Evolutionary conservation across 768 basidiomycete genomes (phyloP).

Genomic region (Leucosporidium yakuticum): DNA sequence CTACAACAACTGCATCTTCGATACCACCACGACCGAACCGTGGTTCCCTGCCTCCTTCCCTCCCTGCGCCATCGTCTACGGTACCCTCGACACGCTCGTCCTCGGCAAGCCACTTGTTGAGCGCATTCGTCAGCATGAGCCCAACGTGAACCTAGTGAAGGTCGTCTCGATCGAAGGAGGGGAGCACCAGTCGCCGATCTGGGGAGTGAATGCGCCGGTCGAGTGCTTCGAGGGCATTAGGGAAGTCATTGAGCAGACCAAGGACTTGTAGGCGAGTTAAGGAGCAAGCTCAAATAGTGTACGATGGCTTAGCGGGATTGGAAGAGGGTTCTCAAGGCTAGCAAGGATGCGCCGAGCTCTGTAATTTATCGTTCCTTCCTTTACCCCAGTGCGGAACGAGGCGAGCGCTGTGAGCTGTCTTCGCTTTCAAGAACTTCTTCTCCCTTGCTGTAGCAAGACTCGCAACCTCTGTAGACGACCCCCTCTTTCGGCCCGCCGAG

Average conservation of each 20-base stretch:
- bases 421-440: too few relatives aligned
- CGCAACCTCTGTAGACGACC: too few relatives aligned
- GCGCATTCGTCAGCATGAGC: slow-evolving; percentile 17
- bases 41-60: slow-evolving; percentile 30
- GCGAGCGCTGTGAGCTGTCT: too few relatives aligned
- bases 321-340: too few relatives aligned
- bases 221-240: slow-evolving; percentile 21
- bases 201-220: slow-evolving; percentile 19
- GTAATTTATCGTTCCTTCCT: too few relatives aligned
- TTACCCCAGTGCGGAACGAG: too few relatives aligned
- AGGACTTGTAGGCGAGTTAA: background rate
- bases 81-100: slow-evolving; percentile 28
- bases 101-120: slow-evolving; percentile 30
- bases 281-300: background rate
- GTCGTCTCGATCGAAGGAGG: background rate
- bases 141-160: slow-evolving; percentile 13
- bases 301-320: too few relatives aligned
- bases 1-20: slow-evolving; percentile 28
- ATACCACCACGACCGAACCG: slow-evolving; percentile 17
- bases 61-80: slow-evolving; percentile 29
- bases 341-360: too few relatives aligned
- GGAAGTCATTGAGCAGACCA: slow-evolving; percentile 22
- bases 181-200: background rate
- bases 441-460: too few relatives aligned
- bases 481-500: too few relatives aligned